phyloP scores from a whole-genome alignment of 2,329 filamentous ascomycete genomes.

The Drechslerella dactyloides region DNA sequence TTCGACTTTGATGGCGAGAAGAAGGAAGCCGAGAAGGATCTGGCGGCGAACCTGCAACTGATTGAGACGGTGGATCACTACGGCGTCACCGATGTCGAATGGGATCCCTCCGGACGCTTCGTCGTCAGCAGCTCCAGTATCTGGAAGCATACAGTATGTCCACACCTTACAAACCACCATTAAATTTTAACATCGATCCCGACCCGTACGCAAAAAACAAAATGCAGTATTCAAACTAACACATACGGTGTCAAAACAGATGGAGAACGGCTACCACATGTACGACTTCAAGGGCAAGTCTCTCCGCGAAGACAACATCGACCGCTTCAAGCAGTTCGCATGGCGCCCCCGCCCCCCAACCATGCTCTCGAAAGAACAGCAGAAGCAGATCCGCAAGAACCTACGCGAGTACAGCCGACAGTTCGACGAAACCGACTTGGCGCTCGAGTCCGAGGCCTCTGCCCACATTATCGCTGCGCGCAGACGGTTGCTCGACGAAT shows the following conservation, averaged over 20 bases:
- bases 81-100: constrained; percentile 95
- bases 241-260: constrained; percentile 64
- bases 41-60: constrained; percentile 90
- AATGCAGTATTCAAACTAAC: constrained; percentile 18
- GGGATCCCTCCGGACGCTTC: constrained; percentile 95
- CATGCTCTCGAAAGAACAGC: constrained; percentile 94
- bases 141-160: constrained; percentile 91
- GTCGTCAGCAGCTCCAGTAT: constrained; percentile 90
- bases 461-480: constrained; percentile 84
- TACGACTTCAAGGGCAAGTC: constrained; percentile 94
- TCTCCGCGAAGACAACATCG: constrained; percentile 86
- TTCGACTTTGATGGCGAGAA: constrained; percentile 93
- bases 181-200: no score
- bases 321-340: constrained; percentile 96
- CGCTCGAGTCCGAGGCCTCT: constrained; percentile 90
- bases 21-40: constrained; percentile 73
- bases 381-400: constrained; percentile 97
- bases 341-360: constrained; percentile 92
- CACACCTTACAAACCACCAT: background rate
- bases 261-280: constrained; percentile 98
- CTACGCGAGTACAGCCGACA: constrained; percentile 92
- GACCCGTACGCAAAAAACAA: no score
- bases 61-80: constrained; percentile 96
- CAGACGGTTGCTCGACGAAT: constrained; percentile 82
- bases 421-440: constrained; percentile 94